Percentiles rank a stretch among this genome's conserved stretches.
These are phyloP conservation scores for Bipolaris victoriae DNA, from an alignment of 2,329 filamentous ascomycete genomes.

Conservation along the genomic window DNA sequence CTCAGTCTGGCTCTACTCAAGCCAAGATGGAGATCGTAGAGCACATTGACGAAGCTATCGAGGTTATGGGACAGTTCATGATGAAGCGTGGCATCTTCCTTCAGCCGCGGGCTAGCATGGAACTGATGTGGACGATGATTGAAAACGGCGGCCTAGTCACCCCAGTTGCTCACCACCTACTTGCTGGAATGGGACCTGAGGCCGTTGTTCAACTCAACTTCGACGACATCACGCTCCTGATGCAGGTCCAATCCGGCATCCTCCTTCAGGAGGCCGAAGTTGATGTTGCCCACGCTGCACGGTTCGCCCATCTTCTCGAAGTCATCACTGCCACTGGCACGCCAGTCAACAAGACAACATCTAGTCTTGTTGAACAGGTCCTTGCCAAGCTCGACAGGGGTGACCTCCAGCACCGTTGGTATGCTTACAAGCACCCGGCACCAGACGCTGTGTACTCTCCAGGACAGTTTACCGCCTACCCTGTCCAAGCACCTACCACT, in stretches of 20 bases:
- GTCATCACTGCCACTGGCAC: constrained; percentile 60
- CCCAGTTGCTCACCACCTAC: constrained; percentile 64
- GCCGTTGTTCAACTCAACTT: constrained; percentile 62
- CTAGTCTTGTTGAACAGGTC: constrained; percentile 63
- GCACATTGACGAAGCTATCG: constrained; percentile 85
- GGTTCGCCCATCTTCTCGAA: constrained; percentile 68
- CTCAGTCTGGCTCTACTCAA: constrained; percentile 56
- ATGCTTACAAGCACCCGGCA: constrained; percentile 60
- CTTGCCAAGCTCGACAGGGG: constrained; percentile 60
- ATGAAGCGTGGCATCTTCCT: constrained; percentile 59
- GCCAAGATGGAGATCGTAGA: constrained; percentile 66
- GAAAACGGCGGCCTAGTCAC: constrained; percentile 69
- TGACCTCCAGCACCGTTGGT: constrained; percentile 62
- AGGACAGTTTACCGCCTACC: constrained; percentile 58
- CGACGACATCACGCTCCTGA: constrained; percentile 62
- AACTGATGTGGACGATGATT: constrained; percentile 67
- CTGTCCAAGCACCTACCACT: constrained; percentile 55
- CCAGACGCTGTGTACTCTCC: constrained; percentile 54
- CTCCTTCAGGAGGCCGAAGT: constrained; percentile 54
- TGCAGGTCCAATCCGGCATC: constrained; percentile 64
- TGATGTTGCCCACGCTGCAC: constrained; percentile 64
- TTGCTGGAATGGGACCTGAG: constrained; percentile 66
- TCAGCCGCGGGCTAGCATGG: constrained; percentile 62
- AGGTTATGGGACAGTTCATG: constrained; percentile 68
- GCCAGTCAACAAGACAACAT: constrained; percentile 62